Evolutionary conservation across 2,329 filamentous ascomycete genomes (phyloP).

Genomic region (Hirsutella thompsonii): DNA sequence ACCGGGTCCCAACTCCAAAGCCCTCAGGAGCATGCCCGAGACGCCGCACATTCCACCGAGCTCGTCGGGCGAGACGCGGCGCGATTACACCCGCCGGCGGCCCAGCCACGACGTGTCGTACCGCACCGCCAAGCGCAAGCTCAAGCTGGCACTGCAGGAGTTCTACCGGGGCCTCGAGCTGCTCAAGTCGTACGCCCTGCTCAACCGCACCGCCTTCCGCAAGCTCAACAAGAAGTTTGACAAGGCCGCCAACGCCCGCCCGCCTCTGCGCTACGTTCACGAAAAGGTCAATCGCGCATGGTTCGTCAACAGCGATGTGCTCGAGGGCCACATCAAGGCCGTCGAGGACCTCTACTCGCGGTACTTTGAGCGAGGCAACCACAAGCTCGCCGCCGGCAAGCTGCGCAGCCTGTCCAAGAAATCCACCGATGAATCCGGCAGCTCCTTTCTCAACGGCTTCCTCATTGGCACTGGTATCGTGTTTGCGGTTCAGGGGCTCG

Average conservation of each 20-base stretch:
- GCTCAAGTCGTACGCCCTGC: slow-evolving; percentile 77
- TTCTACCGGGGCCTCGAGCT: slow-evolving; percentile 87
- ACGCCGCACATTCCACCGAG: slow-evolving; percentile 29
- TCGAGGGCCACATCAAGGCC: slow-evolving; percentile 67
- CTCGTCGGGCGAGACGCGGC: slow-evolving; percentile 17
- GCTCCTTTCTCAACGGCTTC: slow-evolving; percentile 48
- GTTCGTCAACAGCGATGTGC: slow-evolving; percentile 80
- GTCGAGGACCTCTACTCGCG: slow-evolving; percentile 87
- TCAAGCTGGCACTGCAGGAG: slow-evolving; percentile 84
- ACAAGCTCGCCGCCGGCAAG: slow-evolving; percentile 81
- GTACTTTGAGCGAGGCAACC: slow-evolving; percentile 89
- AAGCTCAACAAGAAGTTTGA: slow-evolving; percentile 99
- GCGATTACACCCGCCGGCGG: slow-evolving; percentile 40
- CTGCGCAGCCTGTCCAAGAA: slow-evolving; percentile 59
- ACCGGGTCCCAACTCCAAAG: slow-evolving; percentile 47
- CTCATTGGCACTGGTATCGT: slow-evolving; percentile 56
- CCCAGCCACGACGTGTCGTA: slow-evolving; percentile 55
- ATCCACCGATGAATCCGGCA: slow-evolving; percentile 40
- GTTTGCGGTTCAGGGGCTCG: slow-evolving; percentile 52
- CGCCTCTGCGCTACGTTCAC: slow-evolving; percentile 69
- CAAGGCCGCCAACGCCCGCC: slow-evolving; percentile 71
- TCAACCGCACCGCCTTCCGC: slow-evolving; percentile 87
- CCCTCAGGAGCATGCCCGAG: slow-evolving; percentile 38
- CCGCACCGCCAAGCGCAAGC: slow-evolving; percentile 74
- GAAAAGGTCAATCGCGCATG: slow-evolving; percentile 84